Evolutionary conservation across 176 grass and related monocot species (phyloP).

Genomic region (Alopecurus myosuroides): DNA sequence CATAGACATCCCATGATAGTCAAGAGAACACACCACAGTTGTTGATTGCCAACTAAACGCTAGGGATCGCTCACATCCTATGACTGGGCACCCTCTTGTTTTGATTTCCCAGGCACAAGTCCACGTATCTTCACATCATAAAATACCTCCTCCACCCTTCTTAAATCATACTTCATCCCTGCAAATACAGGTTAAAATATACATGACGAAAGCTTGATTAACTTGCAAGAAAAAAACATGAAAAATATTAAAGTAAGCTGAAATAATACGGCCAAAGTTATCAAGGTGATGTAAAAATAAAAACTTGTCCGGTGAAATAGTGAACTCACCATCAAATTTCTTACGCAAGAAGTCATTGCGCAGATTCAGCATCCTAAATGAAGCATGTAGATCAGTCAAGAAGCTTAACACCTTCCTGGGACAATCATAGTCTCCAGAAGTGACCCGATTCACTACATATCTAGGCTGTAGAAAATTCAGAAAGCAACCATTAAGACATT

Average conservation of each 20-base stretch:
- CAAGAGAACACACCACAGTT: not conserved
- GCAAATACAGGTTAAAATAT: not conserved
- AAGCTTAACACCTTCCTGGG: slow-evolving; percentile 79
- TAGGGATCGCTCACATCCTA: not conserved
- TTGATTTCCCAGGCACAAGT: slow-evolving; percentile 41
- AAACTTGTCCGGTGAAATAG: not conserved
- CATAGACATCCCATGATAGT: not conserved
- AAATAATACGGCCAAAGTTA: not conserved
- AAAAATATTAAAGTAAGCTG: not conserved
- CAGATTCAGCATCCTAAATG: slow-evolving; percentile 95
- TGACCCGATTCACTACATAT: slow-evolving; percentile 90
- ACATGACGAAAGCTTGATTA: not conserved
- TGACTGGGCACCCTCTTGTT: slow-evolving; percentile 21
- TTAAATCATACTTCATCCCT: slow-evolving; percentile 98
- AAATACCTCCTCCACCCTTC: slow-evolving; percentile 93
- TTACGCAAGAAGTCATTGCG: slow-evolving; percentile 94
- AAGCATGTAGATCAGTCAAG: slow-evolving; percentile 85
- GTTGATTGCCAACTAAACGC: not conserved
- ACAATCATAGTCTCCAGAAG: slow-evolving; percentile 83
- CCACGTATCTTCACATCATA: slow-evolving; percentile 97
- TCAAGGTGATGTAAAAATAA: not conserved
- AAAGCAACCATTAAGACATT: slow-evolving; percentile 2
- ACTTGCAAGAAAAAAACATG: not conserved
- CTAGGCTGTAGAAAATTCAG: slow-evolving; percentile 54
- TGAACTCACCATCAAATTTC: slow-evolving; percentile 86